These are phyloP conservation scores for Annulohypoxylon bovei DNA, from an alignment of 495 filamentous ascomycete genomes.

Conservation along the genomic window DNA sequence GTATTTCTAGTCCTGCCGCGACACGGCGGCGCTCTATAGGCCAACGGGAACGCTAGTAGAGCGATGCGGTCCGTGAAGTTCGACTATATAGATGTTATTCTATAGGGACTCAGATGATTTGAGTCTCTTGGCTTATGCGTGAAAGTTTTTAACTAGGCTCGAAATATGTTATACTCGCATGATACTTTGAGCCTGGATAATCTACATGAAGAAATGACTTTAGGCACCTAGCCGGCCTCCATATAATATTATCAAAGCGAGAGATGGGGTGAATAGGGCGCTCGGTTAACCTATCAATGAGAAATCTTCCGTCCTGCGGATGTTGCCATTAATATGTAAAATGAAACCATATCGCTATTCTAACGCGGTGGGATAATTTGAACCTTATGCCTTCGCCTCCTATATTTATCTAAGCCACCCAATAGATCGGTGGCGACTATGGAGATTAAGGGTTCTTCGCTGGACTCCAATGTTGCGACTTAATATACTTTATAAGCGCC, in stretches of 20 bases:
- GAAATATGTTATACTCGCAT: conserved; percentile 12
- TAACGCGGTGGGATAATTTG: conserved; percentile 36
- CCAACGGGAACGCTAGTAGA: neutral
- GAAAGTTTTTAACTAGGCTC: neutral
- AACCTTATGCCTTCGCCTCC: conserved; percentile 6
- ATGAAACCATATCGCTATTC: conserved; percentile 23
- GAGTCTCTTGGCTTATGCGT: conserved; percentile 25
- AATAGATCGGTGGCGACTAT: conserved; percentile 9
- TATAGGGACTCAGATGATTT: conserved; percentile 4
- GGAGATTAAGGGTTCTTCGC: conserved; percentile 19
- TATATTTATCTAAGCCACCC: neutral
- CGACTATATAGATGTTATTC: neutral
- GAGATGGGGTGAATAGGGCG: conserved; percentile 1
- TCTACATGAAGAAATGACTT: conserved; percentile 34
- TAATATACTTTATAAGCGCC: conserved; percentile 24
- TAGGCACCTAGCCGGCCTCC: conserved; percentile 24
- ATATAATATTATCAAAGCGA: conserved; percentile 7
- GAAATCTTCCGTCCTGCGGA: neutral
- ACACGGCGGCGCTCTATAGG: conserved; percentile 21
- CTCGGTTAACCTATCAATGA: conserved; percentile 8
- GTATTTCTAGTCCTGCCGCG: conserved; percentile 20
- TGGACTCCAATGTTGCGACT: conserved; percentile 1
- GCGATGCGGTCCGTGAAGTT: conserved; percentile 16
- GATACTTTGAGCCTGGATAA: conserved; percentile 19
- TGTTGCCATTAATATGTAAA: conserved; percentile 30